Conservation (phyloP, 495 filamentous ascomycete genomes). For the Mytilinidion resinicola region DNA sequence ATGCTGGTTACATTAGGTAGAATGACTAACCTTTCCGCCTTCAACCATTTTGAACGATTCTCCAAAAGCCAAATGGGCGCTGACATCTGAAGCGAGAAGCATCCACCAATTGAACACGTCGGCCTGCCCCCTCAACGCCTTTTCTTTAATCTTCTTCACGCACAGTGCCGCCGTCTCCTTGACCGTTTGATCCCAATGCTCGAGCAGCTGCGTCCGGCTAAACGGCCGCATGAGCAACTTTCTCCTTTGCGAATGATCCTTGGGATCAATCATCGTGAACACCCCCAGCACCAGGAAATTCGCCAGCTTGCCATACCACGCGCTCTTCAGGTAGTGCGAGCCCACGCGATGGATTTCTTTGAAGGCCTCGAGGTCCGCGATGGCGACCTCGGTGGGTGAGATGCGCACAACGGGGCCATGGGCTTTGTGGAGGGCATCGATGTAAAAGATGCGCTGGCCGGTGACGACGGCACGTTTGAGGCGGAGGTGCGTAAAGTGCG, state of each 20-base stretch:
- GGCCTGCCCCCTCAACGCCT: slow-evolving; percentile 5
- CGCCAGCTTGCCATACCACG: slow-evolving; percentile 10
- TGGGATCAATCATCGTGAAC: slow-evolving; percentile 15
- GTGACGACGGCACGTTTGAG: slow-evolving; percentile 11
- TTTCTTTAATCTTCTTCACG: slow-evolving; percentile 16
- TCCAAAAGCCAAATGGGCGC: slow-evolving; percentile 12
- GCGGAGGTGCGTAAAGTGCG: slow-evolving; percentile 12
- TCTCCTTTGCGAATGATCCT: slow-evolving; percentile 13
- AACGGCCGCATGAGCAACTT: slow-evolving; percentile 10
- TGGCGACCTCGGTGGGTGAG: slow-evolving; percentile 35
- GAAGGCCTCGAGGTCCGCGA: slow-evolving; percentile 35
- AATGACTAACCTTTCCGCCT: slow-evolving; percentile 11
- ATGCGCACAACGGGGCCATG: slow-evolving; percentile 38
- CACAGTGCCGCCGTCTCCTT: slow-evolving; percentile 10
- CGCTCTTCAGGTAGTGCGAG: slow-evolving; percentile 21
- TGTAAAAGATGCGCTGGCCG: slow-evolving; percentile 12
- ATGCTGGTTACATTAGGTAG: neutral
- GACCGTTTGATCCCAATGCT: slow-evolving; percentile 12
- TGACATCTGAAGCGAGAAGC: slow-evolving; percentile 22
- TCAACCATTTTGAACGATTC: slow-evolving; percentile 22
- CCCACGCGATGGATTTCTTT: slow-evolving; percentile 41
- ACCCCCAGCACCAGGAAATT: slow-evolving; percentile 1
- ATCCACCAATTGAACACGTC: slow-evolving; percentile 26
- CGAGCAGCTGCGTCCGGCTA: slow-evolving; percentile 6
- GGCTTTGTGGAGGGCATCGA: slow-evolving; percentile 6